Percentiles rank a stretch among this genome's conserved stretches.
Evolutionary conservation across 495 filamentous ascomycete species (phyloP).

Genomic region (Penicillium cataractarum): DNA sequence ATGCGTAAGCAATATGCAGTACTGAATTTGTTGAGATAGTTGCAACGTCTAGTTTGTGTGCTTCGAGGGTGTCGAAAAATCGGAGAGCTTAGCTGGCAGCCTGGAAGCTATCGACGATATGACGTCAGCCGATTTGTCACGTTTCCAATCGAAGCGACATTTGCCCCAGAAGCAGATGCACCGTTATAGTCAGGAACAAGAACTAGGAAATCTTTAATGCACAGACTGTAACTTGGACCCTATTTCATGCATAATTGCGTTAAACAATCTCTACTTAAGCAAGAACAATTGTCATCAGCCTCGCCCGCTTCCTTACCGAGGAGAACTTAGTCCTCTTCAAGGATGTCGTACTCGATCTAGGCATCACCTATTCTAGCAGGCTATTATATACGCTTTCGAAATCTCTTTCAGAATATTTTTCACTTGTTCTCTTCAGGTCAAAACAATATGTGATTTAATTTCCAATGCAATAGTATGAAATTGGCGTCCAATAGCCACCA

Average conservation of each 20-base stretch:
- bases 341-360: no score
- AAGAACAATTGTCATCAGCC: no score
- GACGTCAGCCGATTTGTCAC: conserved; percentile 22
- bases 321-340: neutral
- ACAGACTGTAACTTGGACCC: no score
- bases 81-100: neutral
- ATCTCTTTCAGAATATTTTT: neutral
- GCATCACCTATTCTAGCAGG: no score
- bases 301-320: no score
- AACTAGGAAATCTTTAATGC: no score
- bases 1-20: no score
- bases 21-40: neutral
- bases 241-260: no score
- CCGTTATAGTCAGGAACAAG: neutral
- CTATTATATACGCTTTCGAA: neutral
- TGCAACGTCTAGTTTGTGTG: neutral
- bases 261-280: no score
- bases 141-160: conserved; percentile 7
- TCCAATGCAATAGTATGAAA: conserved; percentile 7
- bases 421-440: neutral
- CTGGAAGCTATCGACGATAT: conserved; percentile 8
- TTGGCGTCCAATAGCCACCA: conserved; percentile 14
- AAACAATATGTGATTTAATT: conserved; percentile 1
- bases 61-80: neutral
- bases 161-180: neutral